phyloP scores from a whole-genome alignment of 2,329 filamentous ascomycete species.

The Talaromyces sp. region DNA sequence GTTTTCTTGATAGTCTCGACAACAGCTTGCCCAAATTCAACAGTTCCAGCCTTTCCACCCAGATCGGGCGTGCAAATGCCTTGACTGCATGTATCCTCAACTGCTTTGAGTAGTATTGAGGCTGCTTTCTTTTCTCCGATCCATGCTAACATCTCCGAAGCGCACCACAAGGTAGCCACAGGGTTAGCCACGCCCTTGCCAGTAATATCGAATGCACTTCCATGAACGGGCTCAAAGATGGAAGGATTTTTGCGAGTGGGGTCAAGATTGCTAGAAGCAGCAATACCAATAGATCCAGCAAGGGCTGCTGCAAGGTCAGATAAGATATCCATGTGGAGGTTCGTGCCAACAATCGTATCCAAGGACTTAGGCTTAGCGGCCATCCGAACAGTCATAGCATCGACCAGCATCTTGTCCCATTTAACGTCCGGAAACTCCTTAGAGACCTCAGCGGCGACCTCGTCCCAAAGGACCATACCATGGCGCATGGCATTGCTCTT shows the following conservation, averaged over 20 bases:
- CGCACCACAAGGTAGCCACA: conserved; percentile 62
- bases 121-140: conserved; percentile 54
- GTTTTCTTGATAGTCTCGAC: not conserved
- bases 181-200: conserved; percentile 58
- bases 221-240: conserved; percentile 57
- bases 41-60: conserved; percentile 51
- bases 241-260: conserved; percentile 54
- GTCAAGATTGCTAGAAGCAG: conserved; percentile 61
- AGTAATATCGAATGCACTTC: conserved; percentile 56
- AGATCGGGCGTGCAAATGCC: conserved; percentile 54
- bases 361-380: conserved; percentile 57
- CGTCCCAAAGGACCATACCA: conserved; percentile 67
- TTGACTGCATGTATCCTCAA: conserved; percentile 53
- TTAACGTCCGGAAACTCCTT: conserved; percentile 59
- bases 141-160: conserved; percentile 60
- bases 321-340: conserved; percentile 59
- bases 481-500: conserved; percentile 65
- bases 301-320: not conserved
- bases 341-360: conserved; percentile 63
- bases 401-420: conserved; percentile 64
- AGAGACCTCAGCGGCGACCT: conserved; percentile 54
- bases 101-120: conserved; percentile 51
- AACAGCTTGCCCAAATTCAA: conserved; percentile 53
- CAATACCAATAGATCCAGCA: conserved; percentile 59
- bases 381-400: conserved; percentile 65